Base-by-base conservation (phyloP, 257 asterid genomes). In the Verbena officinalis region DNA sequence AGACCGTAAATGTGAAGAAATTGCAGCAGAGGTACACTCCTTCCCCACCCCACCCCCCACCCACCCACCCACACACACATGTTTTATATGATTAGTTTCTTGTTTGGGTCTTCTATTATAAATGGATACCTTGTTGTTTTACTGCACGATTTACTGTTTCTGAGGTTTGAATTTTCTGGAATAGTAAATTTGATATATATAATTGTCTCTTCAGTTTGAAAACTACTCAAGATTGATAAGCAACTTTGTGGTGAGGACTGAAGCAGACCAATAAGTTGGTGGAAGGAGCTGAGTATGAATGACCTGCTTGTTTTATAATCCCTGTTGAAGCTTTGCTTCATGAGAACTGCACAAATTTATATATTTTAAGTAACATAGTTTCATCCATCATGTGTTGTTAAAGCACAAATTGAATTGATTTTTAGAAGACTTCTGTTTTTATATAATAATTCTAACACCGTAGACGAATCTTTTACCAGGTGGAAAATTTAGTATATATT, bases 1-100 rank as follows among this genome's bases (percentile, higher is more conserved):
- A 38, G 16, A 43, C 70, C 67, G 43, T 51, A 83, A 83, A 76
- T 73, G 74, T 66, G 91, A 89, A 80, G 88, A 86, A 77, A 83
- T 92, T 44, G 59, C 70, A 65, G 68, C 69, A 4, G 85, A 80
- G 97, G 98, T 89, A 77, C 44, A 17, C 21, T 50, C 5, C 2
- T 27, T 27, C 5, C 22, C 59, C 7, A 36, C 14, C n/a, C n/a
- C n/a, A n/a, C n/a, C n/a, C n/a, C n/a, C n/a, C n/a, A n/a, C n/a
- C n/a, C n/a, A n/a, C n/a, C n/a, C n/a, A n/a, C n/a, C n/a, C n/a
- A n/a, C n/a, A n/a, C n/a, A n/a, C n/a, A n/a, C 12, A 6, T 34
- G 13, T 44, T 15, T 59, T 31, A 55, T 8, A 13, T 2, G 33
- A 27, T 27, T 2, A 27, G 31, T 33, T 34, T 23, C 15, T 34